Conservation (phyloP, 2,329 filamentous ascomycete species). For the Calonectria crousiana region DNA sequence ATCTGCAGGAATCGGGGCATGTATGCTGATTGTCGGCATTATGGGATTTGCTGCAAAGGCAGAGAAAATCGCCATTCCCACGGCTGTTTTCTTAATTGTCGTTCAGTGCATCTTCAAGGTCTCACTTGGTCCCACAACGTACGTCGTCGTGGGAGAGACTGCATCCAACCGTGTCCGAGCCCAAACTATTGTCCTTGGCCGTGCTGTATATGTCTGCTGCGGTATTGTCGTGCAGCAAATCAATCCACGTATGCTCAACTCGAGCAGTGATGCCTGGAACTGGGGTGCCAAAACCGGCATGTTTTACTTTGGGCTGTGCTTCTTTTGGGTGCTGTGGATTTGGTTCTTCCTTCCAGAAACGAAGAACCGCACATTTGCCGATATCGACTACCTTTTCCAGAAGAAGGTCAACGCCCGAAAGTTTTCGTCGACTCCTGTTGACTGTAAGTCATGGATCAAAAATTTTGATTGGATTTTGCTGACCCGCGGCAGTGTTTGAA, state of each 20-base stretch:
- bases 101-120: conserved; percentile 66
- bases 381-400: conserved; percentile 69
- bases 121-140: conserved; percentile 72
- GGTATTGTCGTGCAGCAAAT: conserved; percentile 54
- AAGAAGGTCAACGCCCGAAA: conserved; percentile 55
- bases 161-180: conserved; percentile 59
- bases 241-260: conserved; percentile 60
- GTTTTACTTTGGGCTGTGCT: conserved; percentile 58
- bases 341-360: conserved; percentile 67
- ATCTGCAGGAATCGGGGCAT: conserved; percentile 52
- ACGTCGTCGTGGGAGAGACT: conserved; percentile 77
- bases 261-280: conserved; percentile 55
- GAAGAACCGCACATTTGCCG: conserved; percentile 63
- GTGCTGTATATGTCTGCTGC: conserved; percentile 56
- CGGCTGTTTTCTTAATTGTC: conserved; percentile 49
- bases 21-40: conserved; percentile 57
- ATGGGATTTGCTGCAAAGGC: conserved; percentile 48
- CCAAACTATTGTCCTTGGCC: conserved; percentile 59
- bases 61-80: conserved; percentile 43
- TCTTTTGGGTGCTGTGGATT: conserved; percentile 61
- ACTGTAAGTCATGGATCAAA: neutral
- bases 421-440: conserved; percentile 39
- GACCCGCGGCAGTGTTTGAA: conserved; percentile 10
- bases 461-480: neutral
- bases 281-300: conserved; percentile 62